Percentiles rank a stretch among this genome's conserved stretches.
Evolutionary conservation across 768 basidiomycete genomes (phyloP).

Genomic region (Xerocomellus amylosporus): DNA sequence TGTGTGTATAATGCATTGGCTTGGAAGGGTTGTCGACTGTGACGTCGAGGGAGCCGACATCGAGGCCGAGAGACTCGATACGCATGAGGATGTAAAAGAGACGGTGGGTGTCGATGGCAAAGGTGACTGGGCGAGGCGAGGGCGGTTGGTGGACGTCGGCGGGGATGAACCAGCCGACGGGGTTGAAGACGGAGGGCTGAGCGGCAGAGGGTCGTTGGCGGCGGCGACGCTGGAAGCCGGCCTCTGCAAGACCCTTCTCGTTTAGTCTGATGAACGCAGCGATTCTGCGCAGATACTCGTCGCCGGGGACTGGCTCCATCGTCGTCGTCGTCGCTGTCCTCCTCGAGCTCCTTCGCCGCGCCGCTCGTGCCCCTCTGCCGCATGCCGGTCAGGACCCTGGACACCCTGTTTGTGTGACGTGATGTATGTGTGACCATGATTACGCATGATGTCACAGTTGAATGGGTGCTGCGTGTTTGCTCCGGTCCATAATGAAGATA

Average conservation of each 20-base stretch:
- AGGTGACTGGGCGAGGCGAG: slow-evolving; percentile 56
- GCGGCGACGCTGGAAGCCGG: slow-evolving; percentile 51
- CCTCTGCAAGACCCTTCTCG: slow-evolving; percentile 70
- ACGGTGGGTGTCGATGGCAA: slow-evolving; percentile 74
- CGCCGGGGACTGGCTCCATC: slow-evolving; percentile 62
- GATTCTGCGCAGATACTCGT: slow-evolving; percentile 70
- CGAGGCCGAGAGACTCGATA: slow-evolving; percentile 74
- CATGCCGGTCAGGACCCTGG: slow-evolving; percentile 24
- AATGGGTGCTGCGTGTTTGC: slow-evolving; percentile 8
- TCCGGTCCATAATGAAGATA: slow-evolving; percentile 69
- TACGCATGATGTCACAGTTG: slow-evolving; percentile 23
- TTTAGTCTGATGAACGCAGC: slow-evolving; percentile 71
- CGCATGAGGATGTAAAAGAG: slow-evolving; percentile 88
- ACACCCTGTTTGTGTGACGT: slow-evolving; percentile 18
- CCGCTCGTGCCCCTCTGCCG: slow-evolving; percentile 20
- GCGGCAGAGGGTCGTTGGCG: slow-evolving; percentile 31
- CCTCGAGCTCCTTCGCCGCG: slow-evolving; percentile 10
- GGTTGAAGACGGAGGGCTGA: slow-evolving; percentile 51
- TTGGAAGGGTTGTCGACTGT: slow-evolving; percentile 68
- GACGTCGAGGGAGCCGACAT: slow-evolving; percentile 79
- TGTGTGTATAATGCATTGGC: slow-evolving; percentile 71
- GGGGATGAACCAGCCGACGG: slow-evolving; percentile 55
- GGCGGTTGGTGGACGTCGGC: slow-evolving; percentile 24
- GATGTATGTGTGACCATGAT: slow-evolving; percentile 19
- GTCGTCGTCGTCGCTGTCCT: slow-evolving; percentile 13